These are phyloP conservation scores for Bipolaris gigantea DNA, from an alignment of 2,329 filamentous ascomycete species.

Conservation along the genomic window DNA sequence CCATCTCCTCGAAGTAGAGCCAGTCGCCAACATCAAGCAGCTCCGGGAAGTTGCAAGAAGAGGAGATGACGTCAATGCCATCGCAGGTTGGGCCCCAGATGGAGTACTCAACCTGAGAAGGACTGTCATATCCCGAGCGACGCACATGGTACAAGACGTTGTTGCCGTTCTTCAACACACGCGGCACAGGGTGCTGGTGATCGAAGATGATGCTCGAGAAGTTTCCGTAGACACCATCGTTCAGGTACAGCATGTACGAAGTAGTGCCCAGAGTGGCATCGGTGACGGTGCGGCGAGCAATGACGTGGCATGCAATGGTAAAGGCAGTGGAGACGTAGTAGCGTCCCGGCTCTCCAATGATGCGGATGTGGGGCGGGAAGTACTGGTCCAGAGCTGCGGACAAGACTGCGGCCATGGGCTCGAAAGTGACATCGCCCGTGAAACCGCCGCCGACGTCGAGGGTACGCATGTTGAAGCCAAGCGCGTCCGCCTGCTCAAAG, in stretches of 20 bases:
- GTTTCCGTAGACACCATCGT: conserved; percentile 97
- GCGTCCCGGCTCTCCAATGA: conserved; percentile 95
- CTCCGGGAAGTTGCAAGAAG: conserved; percentile 75
- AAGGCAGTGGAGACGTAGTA: conserved; percentile 95
- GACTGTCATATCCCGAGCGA: conserved; percentile 51
- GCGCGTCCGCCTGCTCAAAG: conserved; percentile 77
- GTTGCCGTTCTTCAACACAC: conserved; percentile 69
- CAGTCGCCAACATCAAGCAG: conserved; percentile 91
- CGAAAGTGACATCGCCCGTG: conserved; percentile 86
- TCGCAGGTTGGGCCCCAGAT: conserved; percentile 99
- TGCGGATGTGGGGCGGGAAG: conserved; percentile 78
- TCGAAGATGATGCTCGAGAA: conserved; percentile 99
- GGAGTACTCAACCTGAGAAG: conserved; percentile 73
- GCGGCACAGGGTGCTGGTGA: conserved; percentile 87
- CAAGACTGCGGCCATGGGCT: conserved; percentile 82
- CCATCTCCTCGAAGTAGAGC: conserved; percentile 99
- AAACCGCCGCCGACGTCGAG: conserved; percentile 96
- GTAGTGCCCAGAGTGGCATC: conserved; percentile 66
- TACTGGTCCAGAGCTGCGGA: conserved; percentile 79
- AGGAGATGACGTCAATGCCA: conserved; percentile 91
- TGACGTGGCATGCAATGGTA: conserved; percentile 92
- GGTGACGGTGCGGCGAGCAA: conserved; percentile 86
- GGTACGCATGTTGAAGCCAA: conserved; percentile 81
- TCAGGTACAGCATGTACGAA: conserved; percentile 96
- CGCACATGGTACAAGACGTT: conserved; percentile 57